phyloP scores from a whole-genome alignment of 1,284 basidiomycete species.

The Serendipita sp. region DNA sequence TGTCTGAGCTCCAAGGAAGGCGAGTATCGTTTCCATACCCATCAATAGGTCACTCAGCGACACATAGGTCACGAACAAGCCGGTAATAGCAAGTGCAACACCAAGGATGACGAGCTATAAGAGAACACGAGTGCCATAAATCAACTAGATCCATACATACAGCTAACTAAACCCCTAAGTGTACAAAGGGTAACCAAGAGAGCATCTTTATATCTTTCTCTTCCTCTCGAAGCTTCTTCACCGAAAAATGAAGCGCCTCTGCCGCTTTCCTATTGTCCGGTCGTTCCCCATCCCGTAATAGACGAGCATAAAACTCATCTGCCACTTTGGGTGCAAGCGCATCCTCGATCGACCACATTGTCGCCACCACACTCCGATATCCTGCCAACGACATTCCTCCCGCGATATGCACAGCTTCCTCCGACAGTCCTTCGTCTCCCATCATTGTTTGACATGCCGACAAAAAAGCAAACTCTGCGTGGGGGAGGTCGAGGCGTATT shows the following conservation, averaged over 20 bases:
- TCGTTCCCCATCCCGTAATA: background rate
- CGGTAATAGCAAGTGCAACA: no score
- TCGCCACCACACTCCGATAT: background rate
- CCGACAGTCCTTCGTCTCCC: background rate
- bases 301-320: background rate
- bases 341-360: slow-evolving; percentile 6
- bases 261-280: background rate
- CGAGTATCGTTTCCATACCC: no score
- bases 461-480: background rate
- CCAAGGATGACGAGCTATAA: no score
- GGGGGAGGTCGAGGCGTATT: background rate
- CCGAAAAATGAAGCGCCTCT: background rate
- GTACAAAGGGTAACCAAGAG: background rate
- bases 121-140: no score
- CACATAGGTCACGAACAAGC: no score
- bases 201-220: slow-evolving; percentile 3
- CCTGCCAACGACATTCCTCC: background rate
- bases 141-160: no score
- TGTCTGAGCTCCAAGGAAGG: no score
- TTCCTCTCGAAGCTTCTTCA: background rate
- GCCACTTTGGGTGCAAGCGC: background rate
- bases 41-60: no score
- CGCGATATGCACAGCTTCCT: background rate
- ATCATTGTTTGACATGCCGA: background rate
- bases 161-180: background rate